A percentile compares a stretch with the other conserved stretches of the same genome.
Evolutionary conservation across 768 basidiomycete species (phyloP).

Genomic region (Panaeolus papilionaceus): DNA sequence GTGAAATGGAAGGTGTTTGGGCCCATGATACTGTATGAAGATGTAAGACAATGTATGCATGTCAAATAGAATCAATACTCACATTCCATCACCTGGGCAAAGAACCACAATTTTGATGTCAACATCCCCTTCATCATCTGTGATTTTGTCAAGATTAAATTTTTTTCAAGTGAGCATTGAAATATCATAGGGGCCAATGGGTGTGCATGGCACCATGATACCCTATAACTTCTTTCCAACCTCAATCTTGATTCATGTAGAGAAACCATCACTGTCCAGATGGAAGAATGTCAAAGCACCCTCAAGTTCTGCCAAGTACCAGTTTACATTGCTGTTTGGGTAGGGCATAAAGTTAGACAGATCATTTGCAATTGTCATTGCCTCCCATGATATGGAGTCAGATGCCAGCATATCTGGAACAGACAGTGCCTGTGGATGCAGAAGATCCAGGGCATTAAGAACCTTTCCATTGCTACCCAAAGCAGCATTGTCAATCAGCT

Average conservation of each 20-base stretch:
- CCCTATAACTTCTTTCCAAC: slow-evolving; percentile 17
- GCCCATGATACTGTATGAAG: slow-evolving; percentile 26
- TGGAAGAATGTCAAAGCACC: slow-evolving; percentile 2
- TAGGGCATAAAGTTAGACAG: neutral
- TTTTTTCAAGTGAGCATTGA: neutral
- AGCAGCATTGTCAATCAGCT: neutral
- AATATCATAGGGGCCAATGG: neutral
- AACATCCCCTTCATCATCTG: neutral
- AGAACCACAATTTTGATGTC: neutral
- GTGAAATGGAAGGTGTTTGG: slow-evolving; percentile 28
- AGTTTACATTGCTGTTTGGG: neutral
- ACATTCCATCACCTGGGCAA: neutral
- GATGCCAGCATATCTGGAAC: neutral
- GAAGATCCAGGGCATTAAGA: neutral
- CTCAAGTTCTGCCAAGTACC: slow-evolving; percentile 1
- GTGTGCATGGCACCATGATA: neutral
- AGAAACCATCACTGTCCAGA: slow-evolving; percentile 14
- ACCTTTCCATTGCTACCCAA: neutral
- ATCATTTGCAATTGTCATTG: neutral
- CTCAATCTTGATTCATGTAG: slow-evolving; percentile 4
- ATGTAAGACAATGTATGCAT: neutral
- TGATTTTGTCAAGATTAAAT: neutral
- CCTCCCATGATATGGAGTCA: neutral
- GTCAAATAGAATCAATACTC: neutral
- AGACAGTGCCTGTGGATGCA: neutral